Base-by-base conservation (phyloP, 2,329 filamentous ascomycete genomes). In the Phyllosticta paracitricarpa region DNA sequence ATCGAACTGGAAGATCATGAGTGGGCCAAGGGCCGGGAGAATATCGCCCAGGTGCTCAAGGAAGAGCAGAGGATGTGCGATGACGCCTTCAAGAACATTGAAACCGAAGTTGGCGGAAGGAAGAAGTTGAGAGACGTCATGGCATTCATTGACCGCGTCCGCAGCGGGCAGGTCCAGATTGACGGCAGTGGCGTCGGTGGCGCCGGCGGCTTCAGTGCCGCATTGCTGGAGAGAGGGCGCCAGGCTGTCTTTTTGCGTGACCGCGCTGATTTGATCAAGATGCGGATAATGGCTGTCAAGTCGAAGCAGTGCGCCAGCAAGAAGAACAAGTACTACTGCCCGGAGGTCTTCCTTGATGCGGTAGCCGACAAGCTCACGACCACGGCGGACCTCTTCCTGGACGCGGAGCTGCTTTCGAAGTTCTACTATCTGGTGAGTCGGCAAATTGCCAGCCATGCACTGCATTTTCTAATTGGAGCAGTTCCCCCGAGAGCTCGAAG, bases 331-430 rank as follows among this genome's bases (percentile, higher is more conserved):
- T 97, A 97, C 77, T 85, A 94, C 77, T 99, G 94, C 71, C 94
- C 94, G 0, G 94, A 99, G 72, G 84, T 99, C 17, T 99, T 99
- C 79, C 84, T 99, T n/a, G 92, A 99, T 69, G 91, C 95, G 2
- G 94, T 96, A 1, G 92, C 94, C 1, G 90, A 92, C 67, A 97
- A 97, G 76, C 83, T 99, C 56, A 95, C 93, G 2, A 88, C 91
- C 1, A 99, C 94, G 0, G 93, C 94, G 2, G 94, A 99, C 8
- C 84, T 99, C 0, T 99, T 99, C 80, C 83, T 99, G 30, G 97
- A 99, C 70, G 94, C 97, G 10, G 95, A 99, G 77, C 82, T 99
- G 22, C 83, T 99, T 19, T 93, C 89, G 1, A 96, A 99, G 71
- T 99, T 97, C 73, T 97, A 96, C 78, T 96, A 97, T 77, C 91